Percentiles rank a stretch among this genome's conserved stretches.
phyloP scores from a whole-genome alignment of 176 grass and related monocot species.

The Poa annua region DNA sequence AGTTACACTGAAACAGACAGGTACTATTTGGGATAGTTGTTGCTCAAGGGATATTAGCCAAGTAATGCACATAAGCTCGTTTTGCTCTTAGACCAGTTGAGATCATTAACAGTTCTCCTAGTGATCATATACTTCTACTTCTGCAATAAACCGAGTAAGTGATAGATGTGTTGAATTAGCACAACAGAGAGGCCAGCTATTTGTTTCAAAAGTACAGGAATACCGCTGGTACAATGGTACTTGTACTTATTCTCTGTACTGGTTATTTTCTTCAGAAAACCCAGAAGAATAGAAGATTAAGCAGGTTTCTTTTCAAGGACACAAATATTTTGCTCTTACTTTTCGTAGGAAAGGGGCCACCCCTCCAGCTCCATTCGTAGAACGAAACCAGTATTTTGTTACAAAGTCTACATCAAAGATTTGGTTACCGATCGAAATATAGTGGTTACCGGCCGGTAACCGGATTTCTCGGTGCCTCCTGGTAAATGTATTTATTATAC shows the following conservation, averaged over 20 bases:
- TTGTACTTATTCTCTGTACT: constrained; percentile 6
- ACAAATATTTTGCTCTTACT: background rate
- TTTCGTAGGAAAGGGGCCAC: no score
- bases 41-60: background rate
- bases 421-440: no score
- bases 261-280: background rate
- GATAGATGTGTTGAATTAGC: background rate
- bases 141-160: background rate
- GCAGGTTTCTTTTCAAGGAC: background rate
- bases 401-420: no score
- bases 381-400: no score
- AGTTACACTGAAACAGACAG: constrained; percentile 41
- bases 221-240: background rate
- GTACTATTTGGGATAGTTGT: constrained; percentile 24
- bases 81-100: constrained; percentile 6
- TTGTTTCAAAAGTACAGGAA: constrained; percentile 18
- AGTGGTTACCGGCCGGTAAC: no score
- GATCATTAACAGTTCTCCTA: constrained; percentile 2
- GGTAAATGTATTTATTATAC: no score
- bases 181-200: constrained; percentile 3
- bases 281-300: background rate
- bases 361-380: no score
- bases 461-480: no score
- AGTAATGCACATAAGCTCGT: background rate
- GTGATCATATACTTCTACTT: background rate